Evolutionary conservation across 2,329 filamentous ascomycete genomes (phyloP).

Genomic region (Podosphaera leucotricha): DNA sequence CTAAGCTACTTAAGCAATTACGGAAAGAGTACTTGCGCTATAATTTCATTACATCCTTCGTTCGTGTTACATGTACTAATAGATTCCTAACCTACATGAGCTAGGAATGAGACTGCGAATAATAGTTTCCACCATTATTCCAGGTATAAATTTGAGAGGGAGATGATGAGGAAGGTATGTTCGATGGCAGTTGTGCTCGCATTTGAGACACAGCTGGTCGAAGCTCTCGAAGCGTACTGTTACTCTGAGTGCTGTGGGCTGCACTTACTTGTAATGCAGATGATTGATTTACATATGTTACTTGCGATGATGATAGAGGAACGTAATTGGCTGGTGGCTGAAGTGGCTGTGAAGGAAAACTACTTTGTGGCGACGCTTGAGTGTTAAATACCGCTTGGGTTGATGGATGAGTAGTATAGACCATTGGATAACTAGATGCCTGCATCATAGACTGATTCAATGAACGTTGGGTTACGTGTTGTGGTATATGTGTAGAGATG

Average conservation of each 20-base stretch:
- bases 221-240: conserved; percentile 2
- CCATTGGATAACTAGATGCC: not conserved
- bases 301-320: not conserved
- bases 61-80: not conserved
- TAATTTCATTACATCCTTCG: not conserved
- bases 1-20: not conserved
- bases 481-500: not conserved
- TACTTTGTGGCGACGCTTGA: not conserved
- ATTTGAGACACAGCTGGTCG: conserved; percentile 3
- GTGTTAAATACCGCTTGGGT: not conserved
- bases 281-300: not conserved
- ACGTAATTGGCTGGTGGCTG: not conserved
- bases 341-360: not conserved
- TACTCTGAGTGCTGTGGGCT: not conserved
- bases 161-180: not conserved
- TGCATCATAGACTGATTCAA: not conserved
- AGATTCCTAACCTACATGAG: not conserved
- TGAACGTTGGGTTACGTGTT: not conserved
- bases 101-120: not conserved
- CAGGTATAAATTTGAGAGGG: not conserved
- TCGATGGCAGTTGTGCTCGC: not conserved
- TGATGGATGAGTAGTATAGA: not conserved
- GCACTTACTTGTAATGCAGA: not conserved
- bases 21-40: not conserved
- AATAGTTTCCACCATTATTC: not conserved